These are phyloP conservation scores for Groenewaldozyma salmanticensis DNA, from an alignment of 805 yeast genomes.

Conservation along the genomic window DNA sequence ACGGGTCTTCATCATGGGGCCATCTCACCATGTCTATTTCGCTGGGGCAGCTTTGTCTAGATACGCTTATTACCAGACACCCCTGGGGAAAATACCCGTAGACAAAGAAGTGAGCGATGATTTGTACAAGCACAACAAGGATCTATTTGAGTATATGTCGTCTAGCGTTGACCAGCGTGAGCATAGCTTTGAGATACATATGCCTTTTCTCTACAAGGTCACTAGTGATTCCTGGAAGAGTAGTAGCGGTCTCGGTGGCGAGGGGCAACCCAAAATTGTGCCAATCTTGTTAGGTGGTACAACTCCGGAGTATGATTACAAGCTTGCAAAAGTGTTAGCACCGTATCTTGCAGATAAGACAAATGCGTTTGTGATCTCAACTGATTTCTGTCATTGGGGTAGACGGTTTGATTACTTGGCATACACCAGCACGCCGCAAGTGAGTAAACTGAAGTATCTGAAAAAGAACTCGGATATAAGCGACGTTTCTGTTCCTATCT, in stretches of 20 bases:
- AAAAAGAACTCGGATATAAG: slow-evolving; percentile 11
- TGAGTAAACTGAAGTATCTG: slow-evolving; percentile 17
- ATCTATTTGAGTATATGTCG: slow-evolving; percentile 47
- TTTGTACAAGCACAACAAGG: slow-evolving; percentile 23
- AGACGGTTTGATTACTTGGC: slow-evolving; percentile 48
- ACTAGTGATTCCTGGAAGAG: slow-evolving; percentile 10
- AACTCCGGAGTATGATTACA: slow-evolving; percentile 34
- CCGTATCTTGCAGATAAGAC: slow-evolving; percentile 45
- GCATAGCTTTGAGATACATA: slow-evolving; percentile 92
- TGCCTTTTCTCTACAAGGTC: slow-evolving; percentile 56
- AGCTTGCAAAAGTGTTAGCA: slow-evolving; percentile 39
- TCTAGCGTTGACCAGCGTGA: slow-evolving; percentile 64
- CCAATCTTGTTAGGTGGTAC: slow-evolving; percentile 75
- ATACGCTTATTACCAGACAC: slow-evolving; percentile 60
- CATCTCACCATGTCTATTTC: slow-evolving; percentile 85
- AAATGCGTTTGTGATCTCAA: slow-evolving; percentile 68
- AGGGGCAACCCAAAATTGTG: slow-evolving; percentile 34
- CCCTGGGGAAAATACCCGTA: slow-evolving; percentile 65
- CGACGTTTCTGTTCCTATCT: slow-evolving; percentile 38
- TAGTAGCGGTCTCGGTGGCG: no score
- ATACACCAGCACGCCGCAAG: slow-evolving; percentile 29
- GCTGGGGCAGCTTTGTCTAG: slow-evolving; percentile 45
- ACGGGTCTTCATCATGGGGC: slow-evolving; percentile 77
- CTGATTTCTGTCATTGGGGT: slow-evolving; percentile 97
- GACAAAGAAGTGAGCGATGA: slow-evolving; percentile 36